These are phyloP conservation scores for Sugiyamaella novakii DNA, from an alignment of 1,139 yeast genomes.

Conservation along the genomic window DNA sequence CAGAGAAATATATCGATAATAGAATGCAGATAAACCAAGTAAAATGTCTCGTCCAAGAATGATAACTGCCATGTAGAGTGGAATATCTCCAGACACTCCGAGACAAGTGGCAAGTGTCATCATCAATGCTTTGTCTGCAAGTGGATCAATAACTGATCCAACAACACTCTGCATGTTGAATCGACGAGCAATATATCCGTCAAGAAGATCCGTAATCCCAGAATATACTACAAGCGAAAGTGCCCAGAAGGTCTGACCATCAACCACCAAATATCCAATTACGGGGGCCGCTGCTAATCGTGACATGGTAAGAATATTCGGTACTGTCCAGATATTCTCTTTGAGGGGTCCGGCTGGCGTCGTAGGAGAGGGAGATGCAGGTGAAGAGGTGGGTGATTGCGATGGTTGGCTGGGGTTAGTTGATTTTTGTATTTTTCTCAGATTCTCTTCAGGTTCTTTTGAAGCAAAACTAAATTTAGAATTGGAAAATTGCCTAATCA, in stretches of 20 bases:
- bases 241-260: conserved; percentile 63
- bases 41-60: conserved; percentile 85
- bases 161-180: conserved; percentile 76
- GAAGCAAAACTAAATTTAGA: neutral
- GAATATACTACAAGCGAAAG: conserved; percentile 77
- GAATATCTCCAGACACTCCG: conserved; percentile 61
- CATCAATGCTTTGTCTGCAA: conserved; percentile 94
- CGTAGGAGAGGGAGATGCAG: neutral
- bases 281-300: conserved; percentile 79
- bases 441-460: neutral
- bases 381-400: neutral
- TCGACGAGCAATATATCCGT: conserved; percentile 85
- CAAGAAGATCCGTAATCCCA: conserved; percentile 86
- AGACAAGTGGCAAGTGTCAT: conserved; percentile 78
- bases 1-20: conserved; percentile 70
- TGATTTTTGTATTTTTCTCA: neutral
- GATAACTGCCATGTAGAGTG: conserved; percentile 65
- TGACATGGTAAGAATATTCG: conserved; percentile 80
- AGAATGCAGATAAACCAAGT: conserved; percentile 73
- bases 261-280: conserved; percentile 74
- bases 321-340: conserved; percentile 75
- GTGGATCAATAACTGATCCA: conserved; percentile 91
- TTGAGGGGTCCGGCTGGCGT: conserved; percentile 4
- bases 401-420: neutral
- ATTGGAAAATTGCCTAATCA: neutral